Conservation (phyloP, 305 asterid genomes). For the Fraxinus paxiana region DNA sequence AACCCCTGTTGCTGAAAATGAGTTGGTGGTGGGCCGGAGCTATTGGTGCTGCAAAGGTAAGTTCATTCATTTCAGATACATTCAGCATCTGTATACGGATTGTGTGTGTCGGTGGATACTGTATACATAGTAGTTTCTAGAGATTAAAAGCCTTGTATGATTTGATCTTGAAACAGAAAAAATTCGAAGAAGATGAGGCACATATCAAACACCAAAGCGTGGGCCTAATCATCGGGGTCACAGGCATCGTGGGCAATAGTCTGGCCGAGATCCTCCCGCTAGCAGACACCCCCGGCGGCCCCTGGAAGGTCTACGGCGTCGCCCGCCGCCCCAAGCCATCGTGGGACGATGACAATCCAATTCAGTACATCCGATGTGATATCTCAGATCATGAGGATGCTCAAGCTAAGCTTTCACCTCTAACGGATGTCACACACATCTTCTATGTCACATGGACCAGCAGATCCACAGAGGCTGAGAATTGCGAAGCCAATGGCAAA, state of each 20-base stretch:
- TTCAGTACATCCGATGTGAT: constrained; percentile 8
- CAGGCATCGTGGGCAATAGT: constrained; percentile 18
- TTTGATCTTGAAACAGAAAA: background rate
- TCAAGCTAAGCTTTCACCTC: constrained; percentile 8
- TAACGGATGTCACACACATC: constrained; percentile 15
- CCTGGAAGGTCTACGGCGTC: constrained; percentile 24
- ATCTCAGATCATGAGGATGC: constrained; percentile 8
- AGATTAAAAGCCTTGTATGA: background rate
- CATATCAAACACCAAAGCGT: background rate
- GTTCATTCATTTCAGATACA: background rate
- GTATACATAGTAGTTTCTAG: background rate
- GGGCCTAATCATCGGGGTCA: constrained; percentile 14
- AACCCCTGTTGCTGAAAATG: constrained; percentile 30
- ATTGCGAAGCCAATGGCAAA: constrained; percentile 1
- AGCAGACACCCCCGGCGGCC: constrained; percentile 17
- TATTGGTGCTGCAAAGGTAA: constrained; percentile 66
- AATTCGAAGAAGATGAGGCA: background rate
- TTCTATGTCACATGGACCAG: constrained; percentile 13
- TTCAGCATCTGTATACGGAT: background rate
- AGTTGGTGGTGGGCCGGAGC: constrained; percentile 99
- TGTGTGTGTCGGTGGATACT: background rate
- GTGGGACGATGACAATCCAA: background rate
- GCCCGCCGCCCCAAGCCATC: constrained; percentile 17
- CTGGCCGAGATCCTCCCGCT: constrained; percentile 13
- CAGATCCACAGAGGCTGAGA: background rate